Percentiles rank a stretch among this genome's conserved stretches.
These are phyloP conservation scores for Thelonectria blattea DNA, from an alignment of 2,329 filamentous ascomycete genomes.

Conservation along the genomic window DNA sequence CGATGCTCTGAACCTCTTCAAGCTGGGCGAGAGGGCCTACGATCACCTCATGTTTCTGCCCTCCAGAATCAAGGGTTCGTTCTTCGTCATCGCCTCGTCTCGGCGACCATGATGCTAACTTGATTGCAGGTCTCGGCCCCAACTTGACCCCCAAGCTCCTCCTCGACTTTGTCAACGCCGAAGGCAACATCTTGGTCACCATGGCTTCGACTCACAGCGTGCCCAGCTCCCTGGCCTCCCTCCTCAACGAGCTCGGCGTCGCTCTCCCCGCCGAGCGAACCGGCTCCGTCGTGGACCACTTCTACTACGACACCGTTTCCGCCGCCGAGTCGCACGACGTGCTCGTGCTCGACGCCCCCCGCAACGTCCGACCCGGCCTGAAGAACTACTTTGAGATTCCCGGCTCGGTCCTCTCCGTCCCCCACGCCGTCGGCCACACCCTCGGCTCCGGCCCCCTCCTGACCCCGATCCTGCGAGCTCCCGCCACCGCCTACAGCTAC, in stretches of 20 bases:
- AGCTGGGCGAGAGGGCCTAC: conserved; percentile 84
- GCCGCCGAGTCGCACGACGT: conserved; percentile 88
- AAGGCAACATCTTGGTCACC: conserved; percentile 89
- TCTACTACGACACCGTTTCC: conserved; percentile 83
- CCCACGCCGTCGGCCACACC: conserved; percentile 78
- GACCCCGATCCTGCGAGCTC: conserved; percentile 81
- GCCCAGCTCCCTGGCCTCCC: conserved; percentile 74
- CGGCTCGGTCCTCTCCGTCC: conserved; percentile 74
- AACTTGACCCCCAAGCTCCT: conserved; percentile 84
- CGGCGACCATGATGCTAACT: conserved; percentile 23
- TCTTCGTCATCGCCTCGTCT: conserved; percentile 6
- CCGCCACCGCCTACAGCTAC: conserved; percentile 88
- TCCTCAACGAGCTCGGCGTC: conserved; percentile 89
- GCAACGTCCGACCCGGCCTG: conserved; percentile 68
- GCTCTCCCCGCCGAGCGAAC: conserved; percentile 85
- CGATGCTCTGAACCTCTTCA: conserved; percentile 77
- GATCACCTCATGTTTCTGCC: conserved; percentile 92
- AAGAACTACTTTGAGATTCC: conserved; percentile 74
- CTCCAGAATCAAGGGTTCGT: conserved; percentile 82
- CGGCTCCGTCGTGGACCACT: conserved; percentile 90
- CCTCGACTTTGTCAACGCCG: conserved; percentile 87
- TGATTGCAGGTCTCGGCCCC: conserved; percentile 75
- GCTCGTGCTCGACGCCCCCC: conserved; percentile 75
- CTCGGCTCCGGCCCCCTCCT: conserved; percentile 81
- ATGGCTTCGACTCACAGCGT: conserved; percentile 75